These are phyloP conservation scores for Solanum hybrid DNA, from an alignment of 305 asterid species.

Conservation along the genomic window DNA sequence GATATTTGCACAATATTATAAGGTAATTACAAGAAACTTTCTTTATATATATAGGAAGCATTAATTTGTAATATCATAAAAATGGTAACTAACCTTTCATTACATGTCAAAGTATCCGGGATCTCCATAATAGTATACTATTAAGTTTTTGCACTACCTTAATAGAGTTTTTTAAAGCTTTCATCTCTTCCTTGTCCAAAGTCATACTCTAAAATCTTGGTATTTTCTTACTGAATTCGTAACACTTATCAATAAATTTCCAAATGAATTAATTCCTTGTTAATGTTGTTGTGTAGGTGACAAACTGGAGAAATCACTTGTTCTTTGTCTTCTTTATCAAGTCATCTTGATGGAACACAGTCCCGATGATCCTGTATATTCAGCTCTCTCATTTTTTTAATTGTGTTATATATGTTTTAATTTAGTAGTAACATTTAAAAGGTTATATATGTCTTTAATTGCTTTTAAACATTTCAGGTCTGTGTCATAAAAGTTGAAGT, in stretches of 20 bases:
- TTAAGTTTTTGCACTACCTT: background rate
- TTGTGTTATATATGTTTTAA: background rate
- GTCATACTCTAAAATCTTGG: background rate
- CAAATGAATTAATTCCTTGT: background rate
- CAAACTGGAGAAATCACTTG: background rate
- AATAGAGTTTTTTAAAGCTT: background rate
- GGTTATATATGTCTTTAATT: background rate
- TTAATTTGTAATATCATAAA: background rate
- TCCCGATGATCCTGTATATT: slow-evolving; percentile 11
- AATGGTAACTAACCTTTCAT: background rate
- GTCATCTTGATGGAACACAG: slow-evolving; percentile 12
- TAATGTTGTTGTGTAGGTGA: background rate
- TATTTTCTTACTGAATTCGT: background rate
- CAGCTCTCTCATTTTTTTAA: background rate
- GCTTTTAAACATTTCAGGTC: background rate
- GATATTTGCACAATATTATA: background rate
- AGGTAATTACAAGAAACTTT: background rate
- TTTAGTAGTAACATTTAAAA: background rate
- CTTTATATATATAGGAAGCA: background rate
- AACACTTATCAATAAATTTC: background rate
- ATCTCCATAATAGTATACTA: background rate
- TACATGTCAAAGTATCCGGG: background rate
- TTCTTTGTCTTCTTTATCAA: background rate
- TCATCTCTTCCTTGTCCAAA: background rate
- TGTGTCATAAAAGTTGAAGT: slow-evolving; percentile 23